Percentiles rank a stretch among this genome's conserved stretches.
Evolutionary conservation across 345 rosid genomes (phyloP).

Genomic region (Arabis hirsuta): DNA sequence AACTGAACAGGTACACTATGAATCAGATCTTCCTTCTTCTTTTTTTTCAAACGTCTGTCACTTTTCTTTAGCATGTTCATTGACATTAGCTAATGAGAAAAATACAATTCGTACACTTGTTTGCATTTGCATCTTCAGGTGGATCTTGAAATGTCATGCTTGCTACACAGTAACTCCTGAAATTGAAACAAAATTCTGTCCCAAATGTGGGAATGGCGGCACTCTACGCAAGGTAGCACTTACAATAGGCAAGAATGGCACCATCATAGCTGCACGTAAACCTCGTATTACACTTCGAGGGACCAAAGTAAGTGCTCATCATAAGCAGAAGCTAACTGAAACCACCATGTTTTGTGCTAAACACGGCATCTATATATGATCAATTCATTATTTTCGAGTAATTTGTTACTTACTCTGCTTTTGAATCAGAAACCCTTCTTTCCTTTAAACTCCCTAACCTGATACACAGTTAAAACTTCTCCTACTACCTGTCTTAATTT

Average conservation of each 20-base stretch:
- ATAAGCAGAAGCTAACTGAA: slow-evolving; percentile 3
- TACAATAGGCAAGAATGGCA: slow-evolving; percentile 82
- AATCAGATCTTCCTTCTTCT: not conserved
- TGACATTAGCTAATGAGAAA: no score
- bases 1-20: slow-evolving; percentile 67
- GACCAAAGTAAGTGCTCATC: slow-evolving; percentile 63
- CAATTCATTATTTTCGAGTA: no score
- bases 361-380: slow-evolving; percentile 8
- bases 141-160: slow-evolving; percentile 96
- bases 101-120: not conserved
- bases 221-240: slow-evolving; percentile 85
- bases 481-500: no score
- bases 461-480: no score
- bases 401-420: no score
- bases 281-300: slow-evolving; percentile 78
- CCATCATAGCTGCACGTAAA: slow-evolving; percentile 61
- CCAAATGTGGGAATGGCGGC: slow-evolving; percentile 96
- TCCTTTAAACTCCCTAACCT: no score
- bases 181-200: slow-evolving; percentile 83
- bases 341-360: not conserved
- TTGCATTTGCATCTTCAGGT: slow-evolving; percentile 54
- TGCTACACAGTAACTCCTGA: slow-evolving; percentile 88
- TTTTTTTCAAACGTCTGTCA: not conserved
- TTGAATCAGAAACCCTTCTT: no score
- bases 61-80: not conserved